These are phyloP conservation scores for Aspergillus indologenus DNA, from an alignment of 495 filamentous ascomycete species.

Conservation along the genomic window DNA sequence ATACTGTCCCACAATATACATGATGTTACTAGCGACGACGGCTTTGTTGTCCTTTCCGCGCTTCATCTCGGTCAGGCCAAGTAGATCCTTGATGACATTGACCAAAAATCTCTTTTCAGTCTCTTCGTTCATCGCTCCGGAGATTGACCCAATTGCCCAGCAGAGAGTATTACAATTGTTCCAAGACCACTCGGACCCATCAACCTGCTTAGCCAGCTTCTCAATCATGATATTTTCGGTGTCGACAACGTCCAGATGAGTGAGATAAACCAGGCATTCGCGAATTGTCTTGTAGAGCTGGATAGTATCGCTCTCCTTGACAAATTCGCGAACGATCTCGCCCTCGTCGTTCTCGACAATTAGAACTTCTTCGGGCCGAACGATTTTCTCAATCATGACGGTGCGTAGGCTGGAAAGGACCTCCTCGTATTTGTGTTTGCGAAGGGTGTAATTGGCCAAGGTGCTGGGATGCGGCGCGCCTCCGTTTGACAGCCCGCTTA, in stretches of 20 bases:
- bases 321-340: slow-evolving; percentile 97
- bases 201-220: slow-evolving; percentile 90
- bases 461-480: slow-evolving; percentile 82
- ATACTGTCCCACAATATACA: slow-evolving; percentile 99
- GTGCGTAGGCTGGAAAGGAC: slow-evolving; percentile 89
- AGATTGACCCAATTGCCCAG: slow-evolving; percentile 99
- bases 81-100: slow-evolving; percentile 96
- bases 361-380: slow-evolving; percentile 94
- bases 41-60: slow-evolving; percentile 99
- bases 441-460: slow-evolving; percentile 80
- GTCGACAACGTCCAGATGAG: slow-evolving; percentile 94
- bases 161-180: slow-evolving; percentile 98
- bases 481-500: slow-evolving; percentile 66
- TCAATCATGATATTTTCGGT: slow-evolving; percentile 99
- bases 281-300: slow-evolving; percentile 98
- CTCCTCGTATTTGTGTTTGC: slow-evolving; percentile 96
- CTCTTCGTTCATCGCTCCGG: slow-evolving; percentile 98
- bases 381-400: slow-evolving; percentile 99
- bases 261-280: slow-evolving; percentile 96
- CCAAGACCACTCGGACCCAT: slow-evolving; percentile 97
- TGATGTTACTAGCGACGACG: slow-evolving; percentile 98
- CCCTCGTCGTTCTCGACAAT: slow-evolving; percentile 99
- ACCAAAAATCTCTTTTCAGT: slow-evolving; percentile 98
- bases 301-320: slow-evolving; percentile 98
- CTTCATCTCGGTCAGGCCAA: slow-evolving; percentile 99